Evolutionary conservation across 495 filamentous ascomycete genomes (phyloP), one percentile per base, ranked within the genome.

Genomic region (Xylaria venustula): DNA sequence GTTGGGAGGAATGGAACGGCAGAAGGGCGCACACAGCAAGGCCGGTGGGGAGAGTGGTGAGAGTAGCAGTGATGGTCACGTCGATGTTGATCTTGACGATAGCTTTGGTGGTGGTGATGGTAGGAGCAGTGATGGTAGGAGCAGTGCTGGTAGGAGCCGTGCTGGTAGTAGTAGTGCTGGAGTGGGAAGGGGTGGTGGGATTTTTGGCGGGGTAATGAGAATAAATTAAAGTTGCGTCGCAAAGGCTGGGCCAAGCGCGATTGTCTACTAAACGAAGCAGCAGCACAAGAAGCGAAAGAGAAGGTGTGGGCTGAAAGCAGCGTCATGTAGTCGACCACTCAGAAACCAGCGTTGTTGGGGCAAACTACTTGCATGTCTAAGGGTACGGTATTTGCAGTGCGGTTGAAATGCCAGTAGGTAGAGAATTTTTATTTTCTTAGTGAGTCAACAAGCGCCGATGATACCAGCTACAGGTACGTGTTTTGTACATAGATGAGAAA

Each of bases 221-320:
- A 56, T 64, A 58, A 67, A 69, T 54, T 62, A 55, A 74, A 70
- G 53, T 48, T 50, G 45, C 47, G 53, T 61, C 40, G 60, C 34
- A 42, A 52, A 40, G 26, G 64, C 30, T 25, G 49, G 64, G 57
- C 61, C 52, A 57, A 60, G 57, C 47, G 25, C 20, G 37, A 19
- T 30, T 14, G 58, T 46, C 50, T n/a, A 61, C 3, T 11, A 46
- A 15, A 28, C 22, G 30, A 5, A 34, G 30, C 30, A 11, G 30
- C 30, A 11, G 40, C 11, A 37, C 34, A 32, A 58, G 55, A 53
- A 54, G 41, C 19, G 49, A 61, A 61, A 25, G 58, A 37, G 20
- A 54, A 15, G 42, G 36, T 14, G 23, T 26, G 58, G 9, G 30
- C 20, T 15, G 57, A 26, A 28, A n/a, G 49, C 36, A 19, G 19